Base-by-base conservation (phyloP, 306 rosid species). In the Cyamopsis tetragonoloba region DNA sequence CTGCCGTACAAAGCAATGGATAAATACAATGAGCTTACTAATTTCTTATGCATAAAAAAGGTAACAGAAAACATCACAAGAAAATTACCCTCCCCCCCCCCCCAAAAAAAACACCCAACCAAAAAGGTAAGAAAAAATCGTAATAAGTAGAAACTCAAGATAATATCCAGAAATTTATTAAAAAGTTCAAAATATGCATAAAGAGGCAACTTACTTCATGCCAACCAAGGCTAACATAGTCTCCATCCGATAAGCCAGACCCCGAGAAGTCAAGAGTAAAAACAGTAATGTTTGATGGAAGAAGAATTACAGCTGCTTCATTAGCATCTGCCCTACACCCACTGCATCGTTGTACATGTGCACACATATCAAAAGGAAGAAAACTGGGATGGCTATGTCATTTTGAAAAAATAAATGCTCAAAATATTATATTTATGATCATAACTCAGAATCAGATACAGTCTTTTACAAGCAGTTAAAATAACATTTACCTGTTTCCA, bases 301-400 rank as follows among this genome's bases (percentile, higher is more conserved):
- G 95, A 71, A 93, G 96, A 79, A 90, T 90, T 55, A 88, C 96
- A 38, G 99, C 96, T 32, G 96, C 97, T 81, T 93, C 99, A 79
- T 93, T 93, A 44, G 97, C 97, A 73, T 93, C 99, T 51, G 99
- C 99, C 79, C 99, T 83, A 79, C 99, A 93, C 63, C 99, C 99
- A 86, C 99, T 93, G 93, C 88, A 89, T 72, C 48, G 61, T 79
- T 66, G 66, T 58, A 65, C 76, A 64, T 39, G 66, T 31, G 62
- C 42, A 41, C 63, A 62, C 55, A 54, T 50, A 61, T 47, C 14
- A 58, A 12, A 8, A n/a, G 30, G 46, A 58, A 73, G 41, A 43
- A 48, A 61, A 66, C 30, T 41, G 11, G 58, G 72, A 73, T 15
- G 28, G 48, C 19, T 39, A 61, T 15, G 49, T 23, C 54, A 43